These are phyloP conservation scores for Fusarium miscanthi DNA, from an alignment of 2,329 filamentous ascomycete genomes.

Conservation along the genomic window DNA sequence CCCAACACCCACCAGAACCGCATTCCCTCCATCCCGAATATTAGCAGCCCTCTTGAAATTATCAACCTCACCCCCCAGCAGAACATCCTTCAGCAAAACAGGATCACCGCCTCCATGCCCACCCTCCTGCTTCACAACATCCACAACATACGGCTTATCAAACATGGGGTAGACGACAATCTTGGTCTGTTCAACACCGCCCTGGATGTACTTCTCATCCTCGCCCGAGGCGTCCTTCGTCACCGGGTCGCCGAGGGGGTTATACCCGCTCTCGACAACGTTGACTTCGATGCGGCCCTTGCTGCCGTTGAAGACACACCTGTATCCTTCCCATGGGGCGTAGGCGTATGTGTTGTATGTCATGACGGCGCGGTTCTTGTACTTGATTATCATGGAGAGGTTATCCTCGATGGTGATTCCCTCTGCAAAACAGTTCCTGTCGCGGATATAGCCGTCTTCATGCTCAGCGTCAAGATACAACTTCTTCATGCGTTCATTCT, in stretches of 20 bases:
- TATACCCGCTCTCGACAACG: conserved; percentile 70
- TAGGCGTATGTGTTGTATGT: conserved; percentile 70
- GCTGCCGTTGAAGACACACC: conserved; percentile 68
- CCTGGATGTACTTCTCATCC: conserved; percentile 38
- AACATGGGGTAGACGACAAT: conserved; percentile 66
- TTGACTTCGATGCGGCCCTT: conserved; percentile 69
- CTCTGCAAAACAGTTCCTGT: conserved; percentile 71
- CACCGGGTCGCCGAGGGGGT: conserved; percentile 64
- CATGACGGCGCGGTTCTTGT: conserved; percentile 65
- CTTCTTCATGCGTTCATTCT: conserved; percentile 63
- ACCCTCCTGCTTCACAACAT: conserved; percentile 62
- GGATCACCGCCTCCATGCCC: conserved; percentile 71
- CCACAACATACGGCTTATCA: conserved; percentile 65
- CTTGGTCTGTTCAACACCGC: conserved; percentile 50
- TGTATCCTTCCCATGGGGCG: conserved; percentile 70
- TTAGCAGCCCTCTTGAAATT: conserved; percentile 64
- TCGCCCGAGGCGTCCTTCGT: conserved; percentile 58
- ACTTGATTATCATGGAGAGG: conserved; percentile 68
- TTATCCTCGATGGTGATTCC: conserved; percentile 74
- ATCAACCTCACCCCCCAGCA: conserved; percentile 64
- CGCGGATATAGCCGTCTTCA: conserved; percentile 70
- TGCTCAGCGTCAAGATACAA: conserved; percentile 72
- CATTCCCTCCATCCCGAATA: conserved; percentile 68
- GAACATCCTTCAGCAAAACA: conserved; percentile 62
- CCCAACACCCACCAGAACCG: conserved; percentile 69